These are phyloP conservation scores for Dactylella cylindrospora DNA, from an alignment of 2,329 filamentous ascomycete species.

Conservation along the genomic window DNA sequence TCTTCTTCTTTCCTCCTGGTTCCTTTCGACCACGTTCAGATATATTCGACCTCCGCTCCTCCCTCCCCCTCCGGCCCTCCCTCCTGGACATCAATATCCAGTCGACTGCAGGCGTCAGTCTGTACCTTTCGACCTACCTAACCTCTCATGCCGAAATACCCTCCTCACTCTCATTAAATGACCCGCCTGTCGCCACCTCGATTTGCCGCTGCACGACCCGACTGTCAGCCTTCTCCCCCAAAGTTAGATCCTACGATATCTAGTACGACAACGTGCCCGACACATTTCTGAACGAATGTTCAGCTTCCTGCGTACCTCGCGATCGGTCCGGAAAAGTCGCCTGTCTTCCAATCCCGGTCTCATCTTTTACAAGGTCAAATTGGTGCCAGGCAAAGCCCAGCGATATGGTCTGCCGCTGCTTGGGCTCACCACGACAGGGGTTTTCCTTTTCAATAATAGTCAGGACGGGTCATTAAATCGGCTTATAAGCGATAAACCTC, in stretches of 20 bases:
- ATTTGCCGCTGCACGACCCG: slow-evolving; percentile 4
- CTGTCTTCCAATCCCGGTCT: slow-evolving; percentile 23
- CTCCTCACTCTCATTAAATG: slow-evolving; percentile 16
- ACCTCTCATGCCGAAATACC: slow-evolving; percentile 15
- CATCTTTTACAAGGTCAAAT: slow-evolving; percentile 30
- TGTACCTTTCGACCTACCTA: no score
- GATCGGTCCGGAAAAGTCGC: slow-evolving; percentile 39
- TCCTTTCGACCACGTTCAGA: no score
- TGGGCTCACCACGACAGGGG: slow-evolving; percentile 17
- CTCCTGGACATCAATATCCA: no score
- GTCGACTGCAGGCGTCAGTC: no score
- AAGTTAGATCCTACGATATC: slow-evolving; percentile 20
- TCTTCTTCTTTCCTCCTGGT: no score
- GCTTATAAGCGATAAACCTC: slow-evolving; percentile 25
- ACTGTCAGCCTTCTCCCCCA: slow-evolving; percentile 8
- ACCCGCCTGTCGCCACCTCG: slow-evolving; percentile 4
- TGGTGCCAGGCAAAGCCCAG: slow-evolving; percentile 8
- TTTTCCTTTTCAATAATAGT: slow-evolving; percentile 29
- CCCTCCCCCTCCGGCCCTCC: no score
- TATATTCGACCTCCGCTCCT: no score
- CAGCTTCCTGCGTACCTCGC: slow-evolving; percentile 40
- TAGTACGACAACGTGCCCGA: slow-evolving; percentile 1
- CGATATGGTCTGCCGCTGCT: slow-evolving; percentile 29
- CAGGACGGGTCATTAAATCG: slow-evolving; percentile 24
- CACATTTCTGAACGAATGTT: slow-evolving; percentile 37